Percentiles rank a stretch among this genome's conserved stretches.
Evolutionary conservation across 768 basidiomycete genomes (phyloP).

Genomic region (Candolleomyces eurysporus): DNA sequence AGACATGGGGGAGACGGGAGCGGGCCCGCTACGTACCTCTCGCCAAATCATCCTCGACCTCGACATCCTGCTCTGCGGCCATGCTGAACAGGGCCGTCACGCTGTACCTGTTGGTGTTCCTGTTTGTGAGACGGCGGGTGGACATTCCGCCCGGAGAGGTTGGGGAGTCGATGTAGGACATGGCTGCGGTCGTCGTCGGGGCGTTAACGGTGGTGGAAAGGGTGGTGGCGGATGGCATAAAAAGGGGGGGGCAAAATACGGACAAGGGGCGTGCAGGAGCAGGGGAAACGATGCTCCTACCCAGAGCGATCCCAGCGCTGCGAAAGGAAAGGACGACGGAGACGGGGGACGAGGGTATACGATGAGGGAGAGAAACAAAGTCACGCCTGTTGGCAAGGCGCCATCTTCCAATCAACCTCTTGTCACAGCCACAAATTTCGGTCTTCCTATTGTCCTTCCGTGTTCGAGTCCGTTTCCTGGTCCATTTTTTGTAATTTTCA

Average conservation of each 20-base stretch:
- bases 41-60: slow-evolving; percentile 95
- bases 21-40: slow-evolving; percentile 59
- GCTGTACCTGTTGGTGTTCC: slow-evolving; percentile 95
- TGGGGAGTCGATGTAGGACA: slow-evolving; percentile 64
- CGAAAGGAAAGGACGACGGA: slow-evolving; percentile 25
- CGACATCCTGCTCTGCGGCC: slow-evolving; percentile 98
- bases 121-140: slow-evolving; percentile 76
- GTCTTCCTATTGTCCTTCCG: neutral
- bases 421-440: neutral
- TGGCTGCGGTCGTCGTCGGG: slow-evolving; percentile 32
- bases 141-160: slow-evolving; percentile 65
- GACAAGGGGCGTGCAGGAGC: slow-evolving; percentile 5
- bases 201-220: slow-evolving; percentile 17
- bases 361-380: slow-evolving; percentile 17
- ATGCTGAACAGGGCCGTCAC: slow-evolving; percentile 96
- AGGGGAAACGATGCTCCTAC: neutral
- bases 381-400: slow-evolving; percentile 13
- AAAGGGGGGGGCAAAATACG: slow-evolving; percentile 10
- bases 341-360: slow-evolving; percentile 36
- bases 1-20: neutral
- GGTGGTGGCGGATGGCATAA: slow-evolving; percentile 16
- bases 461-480: neutral
- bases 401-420: neutral
- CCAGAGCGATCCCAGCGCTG: slow-evolving; percentile 46
- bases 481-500: too few species aligned